Base-by-base conservation (phyloP, 768 basidiomycete genomes). In the Ramaria rubella region DNA sequence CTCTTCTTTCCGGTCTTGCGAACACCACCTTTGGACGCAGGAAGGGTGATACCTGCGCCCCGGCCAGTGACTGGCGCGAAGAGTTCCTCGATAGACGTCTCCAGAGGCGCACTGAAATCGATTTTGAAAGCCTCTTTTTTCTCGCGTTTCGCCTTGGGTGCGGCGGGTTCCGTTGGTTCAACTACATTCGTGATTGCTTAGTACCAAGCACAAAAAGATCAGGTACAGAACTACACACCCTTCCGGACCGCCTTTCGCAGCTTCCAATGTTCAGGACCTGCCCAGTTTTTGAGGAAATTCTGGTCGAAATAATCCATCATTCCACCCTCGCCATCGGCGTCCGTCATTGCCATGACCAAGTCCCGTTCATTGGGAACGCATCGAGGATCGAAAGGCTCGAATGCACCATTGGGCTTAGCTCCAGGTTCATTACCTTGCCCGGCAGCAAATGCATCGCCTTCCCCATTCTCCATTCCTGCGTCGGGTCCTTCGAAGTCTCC, bases 231-330 rank as follows among this genome's bases (percentile, higher is more conserved):
- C 40, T 12, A 69, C 83, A 70, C 60, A 94, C 92, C 79, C 75
- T 80, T 81, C 58, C 87, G 81, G 52, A 92, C 75, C n/a, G 85
- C 78, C 66, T 85, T 88, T 59, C 88, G 76, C 65, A 98, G 69
- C 68, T 95, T 98, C 95, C 96, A 99, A 67, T 99, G 96, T 70
- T 98, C 92, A 7, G 94, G 94, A 0, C 96, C 96, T 3, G 96
- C 96, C 96, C 96, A 99, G 63, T 95, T 95, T 77, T 90, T 95
- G 63, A 85, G 75, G 64, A 89, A 79, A 59, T 76, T 82, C 64
- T 85, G 80, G 69, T 98, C 94, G 66, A 98, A 96, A 69, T 95
- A 96, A 64, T 94, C 93, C 66, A 86, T 74, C 70, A 86, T 79
- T 19, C 75, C 68, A 56, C 77, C 80, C 2, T 78, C 82, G 3